Conservation (phyloP, 495 filamentous ascomycete species). For the Hypoxylon fuscum region DNA sequence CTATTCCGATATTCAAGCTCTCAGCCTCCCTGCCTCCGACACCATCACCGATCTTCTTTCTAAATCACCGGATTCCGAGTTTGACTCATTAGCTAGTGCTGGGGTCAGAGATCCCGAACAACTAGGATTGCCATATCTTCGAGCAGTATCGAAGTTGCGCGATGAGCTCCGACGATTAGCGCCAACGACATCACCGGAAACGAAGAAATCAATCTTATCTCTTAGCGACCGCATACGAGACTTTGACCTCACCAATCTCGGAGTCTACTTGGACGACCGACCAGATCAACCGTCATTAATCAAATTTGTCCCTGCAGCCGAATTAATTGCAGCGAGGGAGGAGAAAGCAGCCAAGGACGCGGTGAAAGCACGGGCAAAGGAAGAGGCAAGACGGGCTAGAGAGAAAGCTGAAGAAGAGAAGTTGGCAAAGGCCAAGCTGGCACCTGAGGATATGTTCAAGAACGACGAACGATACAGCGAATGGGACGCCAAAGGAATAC, state of each 20-base stretch:
- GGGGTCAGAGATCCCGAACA: conserved; percentile 57
- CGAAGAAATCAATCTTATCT: conserved; percentile 67
- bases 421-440: conserved; percentile 76
- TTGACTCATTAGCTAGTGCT: conserved; percentile 48
- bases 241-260: conserved; percentile 77
- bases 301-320: conserved; percentile 76
- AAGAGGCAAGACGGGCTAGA: conserved; percentile 66
- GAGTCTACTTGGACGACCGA: conserved; percentile 89
- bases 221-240: conserved; percentile 86
- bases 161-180: conserved; percentile 72
- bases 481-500: conserved; percentile 90
- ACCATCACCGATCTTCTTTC: conserved; percentile 48
- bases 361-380: conserved; percentile 66
- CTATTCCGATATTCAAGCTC: conserved; percentile 47
- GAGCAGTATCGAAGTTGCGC: conserved; percentile 70
- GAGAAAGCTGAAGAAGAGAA: conserved; percentile 61
- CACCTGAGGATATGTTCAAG: conserved; percentile 75
- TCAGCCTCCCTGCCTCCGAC: conserved; percentile 43
- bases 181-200: conserved; percentile 57
- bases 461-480: conserved; percentile 74
- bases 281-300: conserved; percentile 74
- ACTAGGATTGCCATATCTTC: conserved; percentile 70
- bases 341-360: conserved; percentile 69
- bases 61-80: conserved; percentile 52
- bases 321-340: conserved; percentile 74